These are phyloP conservation scores for Amanita molliuscula DNA, from an alignment of 768 basidiomycete species.

Conservation along the genomic window DNA sequence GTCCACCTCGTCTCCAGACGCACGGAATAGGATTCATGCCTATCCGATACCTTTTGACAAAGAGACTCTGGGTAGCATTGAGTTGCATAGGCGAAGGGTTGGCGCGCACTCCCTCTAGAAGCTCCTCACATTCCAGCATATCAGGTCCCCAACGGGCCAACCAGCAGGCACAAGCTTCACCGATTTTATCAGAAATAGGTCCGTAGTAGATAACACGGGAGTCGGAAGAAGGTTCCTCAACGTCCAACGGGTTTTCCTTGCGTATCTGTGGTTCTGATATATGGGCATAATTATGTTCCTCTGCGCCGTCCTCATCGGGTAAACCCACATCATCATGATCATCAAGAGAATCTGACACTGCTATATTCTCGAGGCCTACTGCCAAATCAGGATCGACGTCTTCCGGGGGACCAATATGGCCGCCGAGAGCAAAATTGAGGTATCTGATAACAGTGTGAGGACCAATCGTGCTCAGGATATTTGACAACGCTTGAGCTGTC, in stretches of 20 bases:
- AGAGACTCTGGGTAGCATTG: neutral
- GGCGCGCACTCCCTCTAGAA: constrained; percentile 9
- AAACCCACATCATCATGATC: constrained; percentile 20
- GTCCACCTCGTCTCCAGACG: constrained; percentile 69
- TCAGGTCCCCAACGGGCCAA: constrained; percentile 79
- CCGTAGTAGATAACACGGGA: constrained; percentile 63
- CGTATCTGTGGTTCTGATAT: neutral
- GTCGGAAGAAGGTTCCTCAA: constrained; percentile 6
- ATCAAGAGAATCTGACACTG: constrained; percentile 24
- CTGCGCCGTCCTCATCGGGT: neutral
- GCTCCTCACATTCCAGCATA: constrained; percentile 52
- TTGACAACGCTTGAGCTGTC: constrained; percentile 62
- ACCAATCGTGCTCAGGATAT: constrained; percentile 65
- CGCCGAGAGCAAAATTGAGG: constrained; percentile 74
- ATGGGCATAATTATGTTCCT: neutral
- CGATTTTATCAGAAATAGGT: constrained; percentile 84
- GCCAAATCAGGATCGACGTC: constrained; percentile 46
- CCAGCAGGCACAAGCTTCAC: constrained; percentile 85
- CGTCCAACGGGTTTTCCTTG: neutral
- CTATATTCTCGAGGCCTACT: constrained; percentile 61
- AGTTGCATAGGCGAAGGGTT: neutral
- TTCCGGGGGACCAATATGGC: constrained; percentile 35
- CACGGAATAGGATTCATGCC: constrained; percentile 26
- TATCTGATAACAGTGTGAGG: constrained; percentile 71
- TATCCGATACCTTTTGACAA: constrained; percentile 13